Evolutionary conservation across 2,329 filamentous ascomycete genomes (phyloP).

Genomic region (Macrophomina pseudophaseolina): DNA sequence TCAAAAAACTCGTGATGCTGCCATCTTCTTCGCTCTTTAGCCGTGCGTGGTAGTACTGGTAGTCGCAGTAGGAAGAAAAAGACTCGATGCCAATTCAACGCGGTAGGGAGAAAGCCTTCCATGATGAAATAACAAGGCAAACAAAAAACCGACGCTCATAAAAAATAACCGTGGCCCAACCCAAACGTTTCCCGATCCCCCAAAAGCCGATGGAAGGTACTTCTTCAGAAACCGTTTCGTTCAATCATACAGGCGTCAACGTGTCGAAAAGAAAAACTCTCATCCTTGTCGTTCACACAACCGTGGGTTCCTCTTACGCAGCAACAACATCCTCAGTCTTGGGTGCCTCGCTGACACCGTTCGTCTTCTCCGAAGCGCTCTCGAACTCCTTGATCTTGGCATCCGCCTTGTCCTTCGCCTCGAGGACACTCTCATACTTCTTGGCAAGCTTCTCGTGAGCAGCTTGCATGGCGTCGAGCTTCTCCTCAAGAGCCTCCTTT

Average conservation of each 20-base stretch:
- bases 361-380: constrained; percentile 17
- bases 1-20: background rate
- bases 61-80: constrained; percentile 7
- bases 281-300: constrained; percentile 4
- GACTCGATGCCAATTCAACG: background rate
- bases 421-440: constrained; percentile 32
- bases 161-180: background rate
- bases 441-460: constrained; percentile 35
- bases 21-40: background rate
- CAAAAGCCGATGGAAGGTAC: constrained; percentile 12
- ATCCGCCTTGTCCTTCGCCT: constrained; percentile 30
- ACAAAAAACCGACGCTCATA: constrained; percentile 8
- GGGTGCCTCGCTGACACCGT: constrained; percentile 3
- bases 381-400: constrained; percentile 14
- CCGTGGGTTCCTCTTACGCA: constrained; percentile 3
- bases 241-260: constrained; percentile 23
- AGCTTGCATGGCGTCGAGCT: constrained; percentile 27
- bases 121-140: background rate
- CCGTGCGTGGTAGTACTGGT: background rate
- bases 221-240: constrained; percentile 23
- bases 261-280: background rate
- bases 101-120: background rate
- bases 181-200: constrained; percentile 17
- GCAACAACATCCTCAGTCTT: background rate
- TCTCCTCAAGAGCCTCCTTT: constrained; percentile 29